Evolutionary conservation across 345 rosid genomes (phyloP), one percentile per base, ranked within the genome.

Genomic region (Trapa bicornis): DNA sequence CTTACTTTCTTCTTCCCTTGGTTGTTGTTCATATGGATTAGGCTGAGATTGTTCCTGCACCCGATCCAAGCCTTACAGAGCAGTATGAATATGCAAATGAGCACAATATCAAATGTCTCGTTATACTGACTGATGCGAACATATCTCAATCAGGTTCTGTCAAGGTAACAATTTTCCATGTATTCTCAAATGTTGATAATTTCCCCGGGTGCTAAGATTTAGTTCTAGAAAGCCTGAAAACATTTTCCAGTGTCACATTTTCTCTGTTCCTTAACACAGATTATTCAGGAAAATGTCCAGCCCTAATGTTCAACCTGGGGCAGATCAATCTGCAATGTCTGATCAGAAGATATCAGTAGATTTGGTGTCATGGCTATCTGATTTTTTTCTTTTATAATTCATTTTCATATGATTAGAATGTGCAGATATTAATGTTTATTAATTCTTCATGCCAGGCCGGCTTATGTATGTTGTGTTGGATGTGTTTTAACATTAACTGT

Each of bases 31-130:
- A 8, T 75, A 50, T 64, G 45, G 68, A 69, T 69, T 83, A 89
- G 98, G 96, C 97, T 65, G 91, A 84, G 77, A 85, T 88, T 83
- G 97, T 93, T 66, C 91, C 87, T 9, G 39, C 78, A 67, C 89
- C 92, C 9, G 97, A 93, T 87, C 96, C 98, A 77, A 93, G 96
- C 82, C 87, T 93, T 60, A 90, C 89, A 8, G 98, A 93, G 82
- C 97, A 93, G 76, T 90, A 93, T 69, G 97, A 93, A 77, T 93
- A 88, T 76, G 98, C 98, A 66, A 88, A 78, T 62, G 98, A 93
- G 76, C 94, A 88, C 75, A 92, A 85, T 47, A 87, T 93, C 71
- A 88, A 86, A 75, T 93, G 91, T 80, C 84, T 93, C 50, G 91
- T 90, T 73, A 88, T 90, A 75, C 75, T 93, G 52, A 80, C 96